Percentiles rank a stretch among this genome's conserved stretches.
Evolutionary conservation across 2,329 filamentous ascomycete genomes (phyloP).

Genomic region (Aspergillus japonicus): DNA sequence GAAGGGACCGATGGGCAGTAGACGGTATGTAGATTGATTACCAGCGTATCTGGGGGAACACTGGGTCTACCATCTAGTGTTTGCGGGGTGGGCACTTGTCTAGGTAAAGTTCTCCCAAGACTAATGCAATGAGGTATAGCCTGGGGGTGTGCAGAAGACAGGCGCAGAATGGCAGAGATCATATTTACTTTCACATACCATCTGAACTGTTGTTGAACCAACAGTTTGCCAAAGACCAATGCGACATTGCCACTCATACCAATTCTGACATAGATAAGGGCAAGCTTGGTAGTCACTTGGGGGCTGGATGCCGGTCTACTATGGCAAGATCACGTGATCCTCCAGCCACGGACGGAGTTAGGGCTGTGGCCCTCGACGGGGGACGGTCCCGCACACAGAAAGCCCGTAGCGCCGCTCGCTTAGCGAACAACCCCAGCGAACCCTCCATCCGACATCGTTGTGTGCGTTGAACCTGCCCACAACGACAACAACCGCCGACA

Average conservation of each 20-base stretch:
- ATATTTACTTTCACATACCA: no score
- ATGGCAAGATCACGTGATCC: slow-evolving; percentile 26
- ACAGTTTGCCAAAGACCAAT: no score
- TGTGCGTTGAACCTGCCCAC: slow-evolving; percentile 44
- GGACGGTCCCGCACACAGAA: slow-evolving; percentile 35
- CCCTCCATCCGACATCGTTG: slow-evolving; percentile 40
- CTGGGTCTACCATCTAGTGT: slow-evolving; percentile 2
- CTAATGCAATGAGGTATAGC: not conserved
- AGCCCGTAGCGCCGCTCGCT: slow-evolving; percentile 36
- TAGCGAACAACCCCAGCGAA: slow-evolving; percentile 38
- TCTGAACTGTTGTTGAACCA: no score
- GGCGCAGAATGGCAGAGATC: no score
- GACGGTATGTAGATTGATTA: not conserved
- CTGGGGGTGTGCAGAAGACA: no score
- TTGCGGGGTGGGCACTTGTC: slow-evolving; percentile 1
- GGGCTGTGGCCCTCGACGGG: slow-evolving; percentile 39
- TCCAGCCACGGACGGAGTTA: slow-evolving; percentile 27
- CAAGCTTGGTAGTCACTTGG: not conserved
- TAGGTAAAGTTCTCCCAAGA: not conserved
- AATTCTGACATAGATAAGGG: no score
- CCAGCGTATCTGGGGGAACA: slow-evolving; percentile 2
- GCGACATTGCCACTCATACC: no score
- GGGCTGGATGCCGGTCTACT: not conserved
- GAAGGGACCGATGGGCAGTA: not conserved
- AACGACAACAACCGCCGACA: slow-evolving; percentile 50